Conservation (phyloP, 352 stramenopile genomes). For the Globisporangium splendens region DNA sequence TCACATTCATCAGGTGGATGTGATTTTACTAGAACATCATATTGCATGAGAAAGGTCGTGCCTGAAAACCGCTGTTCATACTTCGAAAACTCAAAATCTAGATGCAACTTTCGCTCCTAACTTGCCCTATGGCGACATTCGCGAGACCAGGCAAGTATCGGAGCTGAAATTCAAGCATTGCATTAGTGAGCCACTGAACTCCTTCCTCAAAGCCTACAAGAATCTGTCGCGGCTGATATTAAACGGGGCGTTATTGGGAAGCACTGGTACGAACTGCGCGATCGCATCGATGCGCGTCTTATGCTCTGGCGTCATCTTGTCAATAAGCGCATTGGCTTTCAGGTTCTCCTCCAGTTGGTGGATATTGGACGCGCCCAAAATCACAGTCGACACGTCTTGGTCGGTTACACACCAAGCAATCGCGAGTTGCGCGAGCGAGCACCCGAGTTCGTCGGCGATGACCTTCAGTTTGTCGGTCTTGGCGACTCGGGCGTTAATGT, state of each 20-base stretch:
- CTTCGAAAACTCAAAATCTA: too few relatives aligned
- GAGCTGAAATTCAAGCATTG: too few relatives aligned
- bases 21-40: too few relatives aligned
- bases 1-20: too few relatives aligned
- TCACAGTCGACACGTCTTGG: constrained; percentile 27
- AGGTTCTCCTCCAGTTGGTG: constrained; percentile 59
- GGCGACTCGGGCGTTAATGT: constrained; percentile 13
- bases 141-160: too few relatives aligned
- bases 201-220: too few relatives aligned
- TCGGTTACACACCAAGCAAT: constrained; percentile 42
- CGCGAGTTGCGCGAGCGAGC: constrained; percentile 25
- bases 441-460: constrained; percentile 12
- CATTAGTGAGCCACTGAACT: too few relatives aligned
- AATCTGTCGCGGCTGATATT: constrained; percentile 1
- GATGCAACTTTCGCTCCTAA: too few relatives aligned
- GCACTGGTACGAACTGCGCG: constrained; percentile 13
- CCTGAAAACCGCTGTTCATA: too few relatives aligned
- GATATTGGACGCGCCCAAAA: constrained; percentile 35
- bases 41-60: too few relatives aligned
- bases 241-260: not conserved
- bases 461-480: constrained; percentile 20
- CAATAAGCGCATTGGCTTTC: constrained; percentile 29
- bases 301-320: constrained; percentile 41
- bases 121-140: too few relatives aligned
- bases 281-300: constrained; percentile 54